Evolutionary conservation across 1,139 yeast genomes (phyloP).

Genomic region (Candida pseudoviswanathii): DNA sequence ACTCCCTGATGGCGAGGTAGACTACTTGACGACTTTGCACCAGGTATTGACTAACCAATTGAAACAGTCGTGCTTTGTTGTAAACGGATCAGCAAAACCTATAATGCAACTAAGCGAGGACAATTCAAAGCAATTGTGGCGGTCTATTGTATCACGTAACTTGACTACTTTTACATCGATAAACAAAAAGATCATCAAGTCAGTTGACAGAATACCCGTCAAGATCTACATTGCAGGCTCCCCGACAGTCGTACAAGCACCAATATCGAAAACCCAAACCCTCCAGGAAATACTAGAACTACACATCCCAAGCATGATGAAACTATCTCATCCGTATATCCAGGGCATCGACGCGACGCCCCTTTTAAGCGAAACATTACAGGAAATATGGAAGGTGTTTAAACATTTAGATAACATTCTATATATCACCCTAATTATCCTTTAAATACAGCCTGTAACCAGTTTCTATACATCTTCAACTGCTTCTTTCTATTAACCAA

Average conservation of each 20-base stretch:
- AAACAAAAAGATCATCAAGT: conserved; percentile 33
- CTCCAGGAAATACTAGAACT: conserved; percentile 44
- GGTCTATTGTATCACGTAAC: conserved; percentile 44
- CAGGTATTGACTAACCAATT: conserved; percentile 71
- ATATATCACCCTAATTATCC: conserved; percentile 46
- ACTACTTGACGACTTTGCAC: conserved; percentile 36
- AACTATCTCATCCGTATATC: conserved; percentile 51
- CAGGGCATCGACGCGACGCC: conserved; percentile 66
- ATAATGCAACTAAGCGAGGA: conserved; percentile 72
- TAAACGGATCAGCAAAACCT: conserved; percentile 72
- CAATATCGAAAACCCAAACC: conserved; percentile 38
- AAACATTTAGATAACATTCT: conserved; percentile 76
- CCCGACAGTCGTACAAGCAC: conserved; percentile 48
- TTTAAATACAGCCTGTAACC: conserved; percentile 91
- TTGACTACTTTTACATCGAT: conserved; percentile 24
- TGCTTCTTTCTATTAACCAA: conserved; percentile 90
- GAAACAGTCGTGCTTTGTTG: conserved; percentile 75
- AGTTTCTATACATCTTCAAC: conserved; percentile 92
- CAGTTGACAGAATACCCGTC: conserved; percentile 55
- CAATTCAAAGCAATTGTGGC: conserved; percentile 61
- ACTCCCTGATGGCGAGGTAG: conserved; percentile 13
- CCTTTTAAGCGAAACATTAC: conserved; percentile 41
- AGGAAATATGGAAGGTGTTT: conserved; percentile 55
- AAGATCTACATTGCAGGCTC: conserved; percentile 57
- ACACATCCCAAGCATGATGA: conserved; percentile 47